Conservation (phyloP, 1,284 basidiomycete genomes). For the Sporisorium iseilematis-ciliati region DNA sequence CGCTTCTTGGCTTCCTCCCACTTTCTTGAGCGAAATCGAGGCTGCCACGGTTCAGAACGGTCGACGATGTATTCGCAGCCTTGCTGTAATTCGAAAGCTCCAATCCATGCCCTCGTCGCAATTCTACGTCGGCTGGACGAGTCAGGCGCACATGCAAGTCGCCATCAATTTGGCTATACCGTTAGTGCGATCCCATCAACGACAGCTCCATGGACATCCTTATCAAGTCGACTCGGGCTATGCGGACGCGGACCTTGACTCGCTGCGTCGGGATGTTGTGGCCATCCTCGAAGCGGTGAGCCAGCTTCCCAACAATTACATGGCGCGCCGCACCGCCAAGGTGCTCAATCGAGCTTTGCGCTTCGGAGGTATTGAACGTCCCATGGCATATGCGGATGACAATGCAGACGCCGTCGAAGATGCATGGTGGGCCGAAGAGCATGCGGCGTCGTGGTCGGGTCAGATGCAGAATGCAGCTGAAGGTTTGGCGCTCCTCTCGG, state of each 20-base stretch:
- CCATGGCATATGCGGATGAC: not conserved
- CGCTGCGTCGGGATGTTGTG: constrained; percentile 23
- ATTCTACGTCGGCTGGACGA: constrained; percentile 29
- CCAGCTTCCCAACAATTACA: constrained; percentile 24
- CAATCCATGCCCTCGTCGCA: constrained; percentile 31
- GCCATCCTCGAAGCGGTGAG: constrained; percentile 32
- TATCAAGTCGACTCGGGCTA: not conserved
- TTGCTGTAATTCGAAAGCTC: constrained; percentile 27
- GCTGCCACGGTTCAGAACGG: constrained; percentile 14
- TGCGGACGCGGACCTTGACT: not conserved
- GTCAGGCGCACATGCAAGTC: constrained; percentile 20
- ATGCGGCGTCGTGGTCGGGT: not conserved
- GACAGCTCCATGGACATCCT: not conserved
- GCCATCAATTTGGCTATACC: constrained; percentile 39
- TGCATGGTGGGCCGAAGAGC: constrained; percentile 21
- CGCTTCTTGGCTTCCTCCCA: constrained; percentile 33
- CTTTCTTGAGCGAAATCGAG: constrained; percentile 31
- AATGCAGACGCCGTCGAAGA: constrained; percentile 16
- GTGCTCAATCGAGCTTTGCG: constrained; percentile 27
- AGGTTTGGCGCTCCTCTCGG: constrained; percentile 35
- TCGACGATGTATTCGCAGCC: constrained; percentile 22
- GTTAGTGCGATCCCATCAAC: constrained; percentile 23
- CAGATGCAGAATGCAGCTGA: constrained; percentile 41
- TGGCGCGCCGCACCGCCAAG: constrained; percentile 17
- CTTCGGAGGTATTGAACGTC: constrained; percentile 17